A percentile compares a stretch with the other conserved stretches of the same genome.
These are phyloP conservation scores for Arachnomyces sp. DNA, from an alignment of 2,329 filamentous ascomycete genomes.

Conservation along the genomic window DNA sequence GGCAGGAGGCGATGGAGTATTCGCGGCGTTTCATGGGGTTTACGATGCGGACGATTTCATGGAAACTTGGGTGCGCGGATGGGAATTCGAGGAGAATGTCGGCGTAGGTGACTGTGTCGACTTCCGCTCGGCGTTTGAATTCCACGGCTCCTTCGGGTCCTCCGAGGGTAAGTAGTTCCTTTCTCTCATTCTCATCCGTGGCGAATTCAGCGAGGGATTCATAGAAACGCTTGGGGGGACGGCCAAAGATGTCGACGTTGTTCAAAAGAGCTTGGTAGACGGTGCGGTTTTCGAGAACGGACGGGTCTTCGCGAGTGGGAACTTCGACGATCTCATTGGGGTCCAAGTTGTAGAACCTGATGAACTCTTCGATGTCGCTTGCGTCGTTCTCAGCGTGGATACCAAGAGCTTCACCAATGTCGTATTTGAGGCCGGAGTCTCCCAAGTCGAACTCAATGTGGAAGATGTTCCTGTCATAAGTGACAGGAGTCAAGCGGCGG, in stretches of 20 bases:
- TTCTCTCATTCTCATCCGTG: slow-evolving; percentile 71
- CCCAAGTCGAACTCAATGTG: slow-evolving; percentile 98
- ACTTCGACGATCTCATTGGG: slow-evolving; percentile 82
- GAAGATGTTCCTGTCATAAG: slow-evolving; percentile 98
- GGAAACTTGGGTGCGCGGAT: slow-evolving; percentile 80
- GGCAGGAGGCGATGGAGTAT: slow-evolving; percentile 97
- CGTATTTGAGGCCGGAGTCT: slow-evolving; percentile 82
- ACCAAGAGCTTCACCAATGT: slow-evolving; percentile 93
- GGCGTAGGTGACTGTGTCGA: slow-evolving; percentile 84
- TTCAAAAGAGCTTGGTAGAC: slow-evolving; percentile 86
- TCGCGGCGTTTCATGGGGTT: slow-evolving; percentile 89
- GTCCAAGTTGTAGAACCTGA: slow-evolving; percentile 79
- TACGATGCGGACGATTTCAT: slow-evolving; percentile 81
- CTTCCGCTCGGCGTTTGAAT: slow-evolving; percentile 85
- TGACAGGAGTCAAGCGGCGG: slow-evolving; percentile 75
- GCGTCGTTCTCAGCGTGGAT: slow-evolving; percentile 93
- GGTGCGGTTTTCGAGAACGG: slow-evolving; percentile 74
- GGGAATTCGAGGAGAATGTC: slow-evolving; percentile 84
- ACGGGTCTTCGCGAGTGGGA: slow-evolving; percentile 68
- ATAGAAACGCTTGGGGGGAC: slow-evolving; percentile 96
- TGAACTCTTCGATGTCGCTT: slow-evolving; percentile 70
- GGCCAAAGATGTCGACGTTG: slow-evolving; percentile 93
- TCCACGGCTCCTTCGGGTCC: slow-evolving; percentile 73
- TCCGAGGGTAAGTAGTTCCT: slow-evolving; percentile 66
- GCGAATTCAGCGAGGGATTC: slow-evolving; percentile 83